A percentile compares a stretch with the other conserved stretches of the same genome.
phyloP scores from a whole-genome alignment of 257 asterid species.

The Plectranthus barbatus region DNA sequence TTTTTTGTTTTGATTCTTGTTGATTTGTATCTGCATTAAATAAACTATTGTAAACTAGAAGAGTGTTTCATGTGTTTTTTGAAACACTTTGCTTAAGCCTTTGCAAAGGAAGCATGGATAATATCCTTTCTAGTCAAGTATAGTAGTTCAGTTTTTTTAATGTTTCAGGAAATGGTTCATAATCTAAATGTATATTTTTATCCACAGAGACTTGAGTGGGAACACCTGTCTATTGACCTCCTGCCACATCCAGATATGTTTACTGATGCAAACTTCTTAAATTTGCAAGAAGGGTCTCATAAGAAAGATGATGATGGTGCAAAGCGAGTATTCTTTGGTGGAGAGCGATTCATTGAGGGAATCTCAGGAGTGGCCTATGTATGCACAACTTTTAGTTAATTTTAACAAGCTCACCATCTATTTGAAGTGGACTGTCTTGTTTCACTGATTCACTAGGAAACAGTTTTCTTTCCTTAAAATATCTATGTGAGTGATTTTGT shows the following conservation, averaged over 20 bases:
- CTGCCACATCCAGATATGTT: slow-evolving; percentile 99
- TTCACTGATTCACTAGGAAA: slow-evolving; percentile 4
- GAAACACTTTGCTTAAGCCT: slow-evolving; percentile 3
- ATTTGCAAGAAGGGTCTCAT: slow-evolving; percentile 46
- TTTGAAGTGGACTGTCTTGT: slow-evolving; percentile 4
- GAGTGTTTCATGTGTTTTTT: neutral
- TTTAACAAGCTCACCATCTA: slow-evolving; percentile 13
- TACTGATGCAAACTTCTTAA: slow-evolving; percentile 48
- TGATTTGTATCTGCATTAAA: slow-evolving; percentile 3
- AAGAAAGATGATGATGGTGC: slow-evolving; percentile 97
- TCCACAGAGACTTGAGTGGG: slow-evolving; percentile 96
- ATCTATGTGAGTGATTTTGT: neutral
- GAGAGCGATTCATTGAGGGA: slow-evolving; percentile 93
- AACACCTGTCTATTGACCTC: slow-evolving; percentile 81
- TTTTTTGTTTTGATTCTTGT: slow-evolving; percentile 11
- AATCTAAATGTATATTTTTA: slow-evolving; percentile 5
- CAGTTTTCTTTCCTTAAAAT: neutral
- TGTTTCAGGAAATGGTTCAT: slow-evolving; percentile 6
- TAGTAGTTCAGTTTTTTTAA: neutral
- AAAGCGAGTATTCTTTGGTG: slow-evolving; percentile 94
- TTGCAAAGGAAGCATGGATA: neutral
- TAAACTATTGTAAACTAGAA: neutral
- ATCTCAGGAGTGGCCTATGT: slow-evolving; percentile 96
- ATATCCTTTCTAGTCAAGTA: neutral
- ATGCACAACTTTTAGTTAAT: slow-evolving; percentile 26